phyloP scores from a whole-genome alignment of 768 basidiomycete species.

The Lactifluus subvellereus region DNA sequence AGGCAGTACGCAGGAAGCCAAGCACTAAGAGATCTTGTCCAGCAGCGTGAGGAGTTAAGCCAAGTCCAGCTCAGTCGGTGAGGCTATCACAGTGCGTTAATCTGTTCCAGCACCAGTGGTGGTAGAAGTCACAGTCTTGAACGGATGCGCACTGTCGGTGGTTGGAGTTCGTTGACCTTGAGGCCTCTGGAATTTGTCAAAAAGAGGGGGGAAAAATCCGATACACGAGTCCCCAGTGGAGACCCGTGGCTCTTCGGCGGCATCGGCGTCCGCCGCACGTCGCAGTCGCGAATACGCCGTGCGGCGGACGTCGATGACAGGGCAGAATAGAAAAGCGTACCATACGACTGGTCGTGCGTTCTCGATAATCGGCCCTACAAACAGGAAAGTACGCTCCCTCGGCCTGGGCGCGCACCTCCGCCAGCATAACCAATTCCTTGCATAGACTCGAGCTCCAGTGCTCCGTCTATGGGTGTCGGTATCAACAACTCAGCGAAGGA shows the following conservation, averaged over 20 bases:
- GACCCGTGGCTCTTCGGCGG: neutral
- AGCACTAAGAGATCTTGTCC: neutral
- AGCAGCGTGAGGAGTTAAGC: neutral
- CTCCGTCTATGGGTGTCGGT: too few species aligned
- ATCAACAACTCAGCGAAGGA: too few species aligned
- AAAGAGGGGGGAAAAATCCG: neutral
- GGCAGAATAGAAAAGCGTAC: neutral
- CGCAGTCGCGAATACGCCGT: conserved; percentile 4
- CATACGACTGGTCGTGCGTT: too few species aligned
- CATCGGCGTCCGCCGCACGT: conserved; percentile 5
- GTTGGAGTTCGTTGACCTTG: neutral
- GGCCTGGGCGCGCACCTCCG: neutral
- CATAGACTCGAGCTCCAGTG: neutral
- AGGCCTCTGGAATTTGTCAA: neutral
- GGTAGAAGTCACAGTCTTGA: neutral
- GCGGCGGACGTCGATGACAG: neutral
- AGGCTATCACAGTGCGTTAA: neutral
- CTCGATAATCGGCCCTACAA: too few species aligned
- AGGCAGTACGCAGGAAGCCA: neutral
- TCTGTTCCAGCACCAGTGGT: too few species aligned
- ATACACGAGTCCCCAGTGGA: neutral
- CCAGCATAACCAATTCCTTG: neutral
- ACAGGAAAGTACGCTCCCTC: neutral
- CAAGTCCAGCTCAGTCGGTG: neutral
- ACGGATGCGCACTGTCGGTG: conserved; percentile 1